Conservation (phyloP, 2,329 filamentous ascomycete species). For the Fusarium paranaense region DNA sequence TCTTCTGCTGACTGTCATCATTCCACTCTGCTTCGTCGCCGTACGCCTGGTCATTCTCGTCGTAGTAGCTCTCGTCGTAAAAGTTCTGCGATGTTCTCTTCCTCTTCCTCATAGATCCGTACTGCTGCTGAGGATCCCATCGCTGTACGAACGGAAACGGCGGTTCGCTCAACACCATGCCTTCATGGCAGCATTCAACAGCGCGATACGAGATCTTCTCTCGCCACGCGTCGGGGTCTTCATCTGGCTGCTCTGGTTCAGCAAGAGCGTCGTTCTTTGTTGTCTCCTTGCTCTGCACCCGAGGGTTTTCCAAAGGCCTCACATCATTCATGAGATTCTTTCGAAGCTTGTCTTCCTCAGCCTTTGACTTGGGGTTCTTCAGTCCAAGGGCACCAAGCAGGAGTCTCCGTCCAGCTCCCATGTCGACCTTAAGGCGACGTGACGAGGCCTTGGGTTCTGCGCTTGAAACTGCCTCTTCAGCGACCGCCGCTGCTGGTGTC, state of each 20-base stretch:
- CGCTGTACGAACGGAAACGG: slow-evolving; percentile 91
- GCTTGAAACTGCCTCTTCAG: slow-evolving; percentile 3
- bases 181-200: slow-evolving; percentile 84
- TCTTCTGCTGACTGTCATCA: slow-evolving; percentile 52
- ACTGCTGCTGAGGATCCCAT: slow-evolving; percentile 82
- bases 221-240: slow-evolving; percentile 75
- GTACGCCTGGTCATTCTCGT: slow-evolving; percentile 45
- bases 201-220: slow-evolving; percentile 79
- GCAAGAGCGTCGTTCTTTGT: slow-evolving; percentile 16
- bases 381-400: slow-evolving; percentile 80
- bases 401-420: slow-evolving; percentile 74
- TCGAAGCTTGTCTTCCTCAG: slow-evolving; percentile 73
- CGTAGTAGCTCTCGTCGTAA: slow-evolving; percentile 45
- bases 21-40: slow-evolving; percentile 43
- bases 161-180: slow-evolving; percentile 76
- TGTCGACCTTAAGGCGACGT: slow-evolving; percentile 48
- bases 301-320: slow-evolving; percentile 53
- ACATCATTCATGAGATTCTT: slow-evolving; percentile 68
- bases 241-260: slow-evolving; percentile 39
- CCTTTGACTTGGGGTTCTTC: slow-evolving; percentile 74
- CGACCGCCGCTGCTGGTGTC: not conserved
- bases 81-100: slow-evolving; percentile 59
- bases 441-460: slow-evolving; percentile 23
- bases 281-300: slow-evolving; percentile 43
- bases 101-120: slow-evolving; percentile 56